These are phyloP conservation scores for Beauveria caledonica DNA, from an alignment of 2,329 filamentous ascomycete genomes.

Conservation along the genomic window DNA sequence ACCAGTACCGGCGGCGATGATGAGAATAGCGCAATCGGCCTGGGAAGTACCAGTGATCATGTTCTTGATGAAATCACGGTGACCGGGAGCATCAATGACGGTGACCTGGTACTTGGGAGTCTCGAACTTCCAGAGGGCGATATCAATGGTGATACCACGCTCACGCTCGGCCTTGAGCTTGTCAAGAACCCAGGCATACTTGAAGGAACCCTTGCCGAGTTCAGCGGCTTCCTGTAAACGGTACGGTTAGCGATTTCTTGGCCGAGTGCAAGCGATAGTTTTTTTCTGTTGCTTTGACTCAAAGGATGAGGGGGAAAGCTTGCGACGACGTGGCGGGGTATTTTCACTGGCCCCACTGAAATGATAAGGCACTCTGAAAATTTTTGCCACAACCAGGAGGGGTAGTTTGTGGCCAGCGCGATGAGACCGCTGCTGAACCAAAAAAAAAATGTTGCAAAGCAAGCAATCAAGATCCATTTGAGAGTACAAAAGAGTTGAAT, in stretches of 20 bases:
- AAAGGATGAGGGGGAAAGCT: not conserved
- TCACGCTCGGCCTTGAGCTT: constrained; percentile 99
- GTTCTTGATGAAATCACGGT: constrained; percentile 99
- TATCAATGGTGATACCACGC: constrained; percentile 99
- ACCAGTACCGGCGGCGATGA: constrained; percentile 99
- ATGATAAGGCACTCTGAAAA: constrained; percentile 19
- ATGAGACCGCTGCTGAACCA: not conserved
- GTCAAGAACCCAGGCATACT: constrained; percentile 99
- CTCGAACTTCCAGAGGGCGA: constrained; percentile 99
- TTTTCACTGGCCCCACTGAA: constrained; percentile 15
- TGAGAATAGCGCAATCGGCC: constrained; percentile 99
- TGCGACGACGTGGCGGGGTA: constrained; percentile 11
- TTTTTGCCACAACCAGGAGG: constrained; percentile 15
- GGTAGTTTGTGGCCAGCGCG: constrained; percentile 17
- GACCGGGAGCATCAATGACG: constrained; percentile 97
- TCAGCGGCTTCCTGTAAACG: constrained; percentile 82
- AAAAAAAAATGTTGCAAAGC: constrained; percentile 14
- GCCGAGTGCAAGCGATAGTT: not conserved
- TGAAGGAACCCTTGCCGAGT: constrained; percentile 99
- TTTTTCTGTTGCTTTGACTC: not conserved
- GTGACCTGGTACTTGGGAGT: constrained; percentile 97
- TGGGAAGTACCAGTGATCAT: constrained; percentile 99
- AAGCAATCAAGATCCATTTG: not conserved
- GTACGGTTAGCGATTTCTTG: constrained; percentile 14
- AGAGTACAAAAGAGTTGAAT: constrained; percentile 4